phyloP scores from a whole-genome alignment of 345 rosid species.

The Corchorus capsularis region DNA sequence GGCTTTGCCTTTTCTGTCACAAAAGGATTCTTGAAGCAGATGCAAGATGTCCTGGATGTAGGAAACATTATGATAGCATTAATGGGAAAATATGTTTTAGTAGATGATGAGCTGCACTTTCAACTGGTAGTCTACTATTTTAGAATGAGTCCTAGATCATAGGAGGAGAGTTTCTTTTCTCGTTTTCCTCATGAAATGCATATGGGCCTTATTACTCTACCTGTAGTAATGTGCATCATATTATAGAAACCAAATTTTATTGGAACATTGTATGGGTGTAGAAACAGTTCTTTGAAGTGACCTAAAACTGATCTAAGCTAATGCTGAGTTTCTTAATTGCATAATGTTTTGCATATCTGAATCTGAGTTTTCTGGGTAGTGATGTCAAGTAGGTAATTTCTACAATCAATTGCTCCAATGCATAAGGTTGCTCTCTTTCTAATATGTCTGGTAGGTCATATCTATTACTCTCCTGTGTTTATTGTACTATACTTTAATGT shows the following conservation, averaged over 20 bases:
- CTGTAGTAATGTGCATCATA: neutral
- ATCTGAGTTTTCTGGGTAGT: neutral
- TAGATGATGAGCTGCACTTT: conserved; percentile 20
- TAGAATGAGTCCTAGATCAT: conserved; percentile 22
- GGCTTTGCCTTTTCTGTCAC: conserved; percentile 50
- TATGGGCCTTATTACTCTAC: conserved; percentile 1
- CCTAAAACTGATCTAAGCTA: neutral
- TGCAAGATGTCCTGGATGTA: conserved; percentile 46
- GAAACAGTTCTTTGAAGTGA: neutral
- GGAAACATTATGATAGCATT: conserved; percentile 28
- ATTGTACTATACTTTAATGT: neutral
- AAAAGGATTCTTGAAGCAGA: conserved; percentile 39
- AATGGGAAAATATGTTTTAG: conserved; percentile 13
- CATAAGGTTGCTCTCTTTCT: neutral
- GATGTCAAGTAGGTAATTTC: neutral
- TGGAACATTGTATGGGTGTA: neutral
- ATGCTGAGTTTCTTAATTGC: conserved; percentile 10
- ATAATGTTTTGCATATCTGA: conserved; percentile 2
- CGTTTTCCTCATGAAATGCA: conserved; percentile 7
- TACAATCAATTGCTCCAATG: neutral
- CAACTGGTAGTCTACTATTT: conserved; percentile 18
- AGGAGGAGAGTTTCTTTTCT: conserved; percentile 3
- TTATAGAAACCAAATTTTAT: neutral
- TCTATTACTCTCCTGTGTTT: neutral
- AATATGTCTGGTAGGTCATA: neutral